Evolutionary conservation across 148 eudicot genomes (phyloP).

Genomic region (Arbutus unedo): DNA sequence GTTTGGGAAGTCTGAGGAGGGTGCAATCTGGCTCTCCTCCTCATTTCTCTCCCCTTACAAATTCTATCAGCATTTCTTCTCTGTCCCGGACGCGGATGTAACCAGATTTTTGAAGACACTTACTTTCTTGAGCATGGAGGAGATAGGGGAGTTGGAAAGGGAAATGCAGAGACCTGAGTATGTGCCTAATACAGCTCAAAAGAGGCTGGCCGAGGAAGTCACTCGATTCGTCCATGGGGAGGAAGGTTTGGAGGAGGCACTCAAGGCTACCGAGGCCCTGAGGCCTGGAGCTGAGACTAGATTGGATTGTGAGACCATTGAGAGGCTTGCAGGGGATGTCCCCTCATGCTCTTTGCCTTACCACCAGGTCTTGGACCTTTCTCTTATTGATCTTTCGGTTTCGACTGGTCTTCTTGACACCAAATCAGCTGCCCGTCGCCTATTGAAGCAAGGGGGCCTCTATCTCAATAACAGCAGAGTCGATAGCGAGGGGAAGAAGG

Average conservation of each 20-base stretch:
- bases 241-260: constrained; percentile 74
- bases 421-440: constrained; percentile 73
- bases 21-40: constrained; percentile 89
- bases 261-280: constrained; percentile 78
- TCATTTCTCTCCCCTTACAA: constrained; percentile 68
- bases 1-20: constrained; percentile 87
- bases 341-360: constrained; percentile 56
- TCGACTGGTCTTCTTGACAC: constrained; percentile 71
- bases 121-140: constrained; percentile 64
- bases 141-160: constrained; percentile 53
- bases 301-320: constrained; percentile 67
- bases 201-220: constrained; percentile 78
- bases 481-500: constrained; percentile 61
- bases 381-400: constrained; percentile 68
- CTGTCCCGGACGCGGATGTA: constrained; percentile 70
- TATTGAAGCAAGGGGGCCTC: constrained; percentile 88
- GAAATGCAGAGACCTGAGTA: constrained; percentile 50
- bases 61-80: constrained; percentile 82
- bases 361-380: constrained; percentile 39
- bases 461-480: constrained; percentile 71
- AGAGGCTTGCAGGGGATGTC: constrained; percentile 70
- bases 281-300: constrained; percentile 71
- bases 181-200: constrained; percentile 71
- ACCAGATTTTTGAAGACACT: constrained; percentile 66
- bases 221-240: constrained; percentile 83